Conservation (phyloP, 768 basidiomycete genomes). For the Crucibulum laeve region DNA sequence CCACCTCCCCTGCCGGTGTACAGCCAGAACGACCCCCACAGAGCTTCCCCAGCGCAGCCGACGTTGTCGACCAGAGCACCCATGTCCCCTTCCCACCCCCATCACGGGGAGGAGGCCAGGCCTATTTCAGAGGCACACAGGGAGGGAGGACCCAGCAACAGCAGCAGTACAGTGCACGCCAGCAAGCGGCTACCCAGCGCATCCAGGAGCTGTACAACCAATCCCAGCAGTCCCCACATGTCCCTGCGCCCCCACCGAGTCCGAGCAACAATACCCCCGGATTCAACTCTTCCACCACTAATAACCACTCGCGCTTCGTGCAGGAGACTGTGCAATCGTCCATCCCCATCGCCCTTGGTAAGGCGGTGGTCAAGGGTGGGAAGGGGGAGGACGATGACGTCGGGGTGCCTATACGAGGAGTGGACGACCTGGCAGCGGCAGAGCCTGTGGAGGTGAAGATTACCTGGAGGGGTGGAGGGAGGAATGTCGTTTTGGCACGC, state of each 20-base stretch:
- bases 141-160: conserved; percentile 3
- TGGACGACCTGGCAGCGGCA: conserved; percentile 10
- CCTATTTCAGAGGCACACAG: conserved; percentile 5
- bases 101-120: conserved; percentile 14
- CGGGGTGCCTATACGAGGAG: conserved; percentile 2
- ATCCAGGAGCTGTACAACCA: conserved; percentile 44
- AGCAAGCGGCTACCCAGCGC: conserved; percentile 27
- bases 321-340: conserved; percentile 60
- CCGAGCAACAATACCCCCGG: conserved; percentile 2
- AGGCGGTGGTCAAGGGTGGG: conserved; percentile 18
- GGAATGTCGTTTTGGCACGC: conserved; percentile 60
- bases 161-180: conserved; percentile 13
- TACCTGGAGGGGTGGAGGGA: conserved; percentile 63
- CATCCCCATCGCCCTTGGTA: conserved; percentile 51
- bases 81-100: conserved; percentile 16
- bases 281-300: neutral
- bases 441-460: conserved; percentile 46
- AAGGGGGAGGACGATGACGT: conserved; percentile 9
- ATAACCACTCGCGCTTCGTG: conserved; percentile 32
- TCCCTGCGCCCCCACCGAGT: conserved; percentile 12
- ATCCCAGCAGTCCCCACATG: conserved; percentile 16
- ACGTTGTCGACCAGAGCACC: neutral
- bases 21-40: neutral
- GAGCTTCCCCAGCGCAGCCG: neutral
- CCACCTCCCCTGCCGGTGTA: conserved; percentile 14